Evolutionary conservation across 331 rosid species (phyloP), one percentile per base, ranked within the genome.

Genomic region (Rosa hybrid): DNA sequence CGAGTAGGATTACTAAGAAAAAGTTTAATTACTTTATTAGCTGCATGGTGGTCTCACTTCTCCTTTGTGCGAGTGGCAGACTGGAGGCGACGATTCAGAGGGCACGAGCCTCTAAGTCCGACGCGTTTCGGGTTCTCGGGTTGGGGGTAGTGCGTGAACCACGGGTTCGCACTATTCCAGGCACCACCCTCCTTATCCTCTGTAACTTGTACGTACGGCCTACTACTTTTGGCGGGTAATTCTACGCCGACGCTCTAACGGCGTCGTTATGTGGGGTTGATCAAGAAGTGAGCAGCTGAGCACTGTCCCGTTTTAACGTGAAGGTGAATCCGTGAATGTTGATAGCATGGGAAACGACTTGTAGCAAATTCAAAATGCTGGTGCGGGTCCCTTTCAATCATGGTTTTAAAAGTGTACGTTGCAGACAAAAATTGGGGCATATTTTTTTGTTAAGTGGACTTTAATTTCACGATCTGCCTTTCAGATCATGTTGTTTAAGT

Each of bases 121-220:
- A 74, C 77, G 77, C 48, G 67, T 18, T 74, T 20, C 49, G n/a
- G 49, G 67, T 38, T 51, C 60, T 50, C 63, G 5, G 8, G 25
- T 45, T 18, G 20, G 48, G 9, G 30, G 30, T 5, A 12, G 20
- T 73, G 30, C 45, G 10, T 50, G 64, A 51, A 73, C 27, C 77
- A 51, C 77, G 64, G 77, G 49, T 51, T 30, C 59, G 76, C 12
- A 18, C 65, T 73, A 39, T 72, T 16, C 44, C 71, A 39, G 49
- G 49, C 49, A 11, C 49, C 12, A 45, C 49, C 49, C 49, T 45
- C 4, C 38, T 34, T 34, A 34, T 34, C 38, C 38, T 2, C 39
- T 11, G 34, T 30, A 34, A 30, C 34, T 30, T 30, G 34, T 30
- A 30, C 34, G 69, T 30, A 63, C 69, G 69, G 9, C 42, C 48